Evolutionary conservation across 106 monocot genomes (phyloP).

Genomic region (Phalaenopsis equestris): DNA sequence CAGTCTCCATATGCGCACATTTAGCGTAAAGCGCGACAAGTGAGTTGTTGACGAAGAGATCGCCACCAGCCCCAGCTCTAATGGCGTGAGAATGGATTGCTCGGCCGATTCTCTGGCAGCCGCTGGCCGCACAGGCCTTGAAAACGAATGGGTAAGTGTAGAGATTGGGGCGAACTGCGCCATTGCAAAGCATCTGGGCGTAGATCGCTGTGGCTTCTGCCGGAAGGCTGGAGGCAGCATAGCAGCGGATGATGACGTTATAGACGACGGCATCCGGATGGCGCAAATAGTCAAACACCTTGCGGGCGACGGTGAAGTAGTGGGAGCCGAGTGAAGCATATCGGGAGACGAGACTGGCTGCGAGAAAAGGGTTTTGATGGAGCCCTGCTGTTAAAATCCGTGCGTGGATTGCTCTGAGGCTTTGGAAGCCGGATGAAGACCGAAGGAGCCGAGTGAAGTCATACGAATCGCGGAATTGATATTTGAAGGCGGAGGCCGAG

Average conservation of each 20-base stretch:
- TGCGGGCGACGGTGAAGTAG: constrained; percentile 20
- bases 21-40: constrained; percentile 34
- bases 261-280: constrained; percentile 32
- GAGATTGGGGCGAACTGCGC: constrained; percentile 15
- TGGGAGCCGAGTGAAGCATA: constrained; percentile 12
- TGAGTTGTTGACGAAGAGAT: constrained; percentile 41
- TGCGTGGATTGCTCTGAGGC: constrained; percentile 30
- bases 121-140: constrained; percentile 23
- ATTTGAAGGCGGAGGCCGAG: not conserved
- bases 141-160: constrained; percentile 51
- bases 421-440: constrained; percentile 1
- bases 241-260: constrained; percentile 38
- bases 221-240: constrained; percentile 19
- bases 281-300: constrained; percentile 26
- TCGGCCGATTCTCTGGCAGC: constrained; percentile 9
- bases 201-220: constrained; percentile 16
- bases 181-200: constrained; percentile 6
- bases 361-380: constrained; percentile 22
- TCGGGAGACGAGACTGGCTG: constrained; percentile 32
- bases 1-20: constrained; percentile 10
- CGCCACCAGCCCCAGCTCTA: constrained; percentile 12
- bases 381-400: constrained; percentile 22
- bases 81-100: constrained; percentile 26
- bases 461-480: constrained; percentile 11
- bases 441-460: constrained; percentile 21